Evolutionary conservation across 2,329 filamentous ascomycete genomes (phyloP).

Genomic region (Arthrocladium fulminans): DNA sequence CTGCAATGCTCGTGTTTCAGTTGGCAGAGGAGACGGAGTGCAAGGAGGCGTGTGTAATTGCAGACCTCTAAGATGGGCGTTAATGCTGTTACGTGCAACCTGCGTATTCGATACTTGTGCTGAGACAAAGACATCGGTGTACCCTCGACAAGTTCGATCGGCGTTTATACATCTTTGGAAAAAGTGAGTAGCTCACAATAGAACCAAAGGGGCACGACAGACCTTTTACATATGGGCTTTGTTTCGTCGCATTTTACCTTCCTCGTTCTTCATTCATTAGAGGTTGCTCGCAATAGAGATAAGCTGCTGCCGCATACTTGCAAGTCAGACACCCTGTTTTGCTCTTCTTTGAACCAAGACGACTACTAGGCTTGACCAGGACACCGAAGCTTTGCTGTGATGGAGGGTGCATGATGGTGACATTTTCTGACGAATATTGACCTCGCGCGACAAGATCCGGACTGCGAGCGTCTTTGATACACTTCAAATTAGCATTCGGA

Average conservation of each 20-base stretch:
- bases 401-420: neutral
- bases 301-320: neutral
- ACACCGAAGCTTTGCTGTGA: neutral
- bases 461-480: neutral
- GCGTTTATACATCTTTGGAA: slow-evolving; percentile 1
- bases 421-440: neutral
- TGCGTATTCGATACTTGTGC: neutral
- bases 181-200: neutral
- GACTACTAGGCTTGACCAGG: neutral
- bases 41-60: neutral
- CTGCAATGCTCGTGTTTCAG: slow-evolving; percentile 2
- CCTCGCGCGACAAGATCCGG: neutral
- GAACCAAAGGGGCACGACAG: neutral
- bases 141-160: slow-evolving; percentile 2
- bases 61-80: neutral
- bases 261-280: slow-evolving; percentile 1
- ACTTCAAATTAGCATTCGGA: neutral
- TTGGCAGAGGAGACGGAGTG: neutral
- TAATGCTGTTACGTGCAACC: neutral
- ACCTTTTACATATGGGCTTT: slow-evolving; percentile 5
- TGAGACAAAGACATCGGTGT: slow-evolving; percentile 6
- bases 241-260: slow-evolving; percentile 6
- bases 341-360: slow-evolving; percentile 5
- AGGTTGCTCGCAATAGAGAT: no score
- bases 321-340: slow-evolving; percentile 7